Evolutionary conservation across 495 filamentous ascomycete genomes (phyloP), one percentile per base, ranked within the genome.

Genomic region (Aspergillus mulundensis): DNA sequence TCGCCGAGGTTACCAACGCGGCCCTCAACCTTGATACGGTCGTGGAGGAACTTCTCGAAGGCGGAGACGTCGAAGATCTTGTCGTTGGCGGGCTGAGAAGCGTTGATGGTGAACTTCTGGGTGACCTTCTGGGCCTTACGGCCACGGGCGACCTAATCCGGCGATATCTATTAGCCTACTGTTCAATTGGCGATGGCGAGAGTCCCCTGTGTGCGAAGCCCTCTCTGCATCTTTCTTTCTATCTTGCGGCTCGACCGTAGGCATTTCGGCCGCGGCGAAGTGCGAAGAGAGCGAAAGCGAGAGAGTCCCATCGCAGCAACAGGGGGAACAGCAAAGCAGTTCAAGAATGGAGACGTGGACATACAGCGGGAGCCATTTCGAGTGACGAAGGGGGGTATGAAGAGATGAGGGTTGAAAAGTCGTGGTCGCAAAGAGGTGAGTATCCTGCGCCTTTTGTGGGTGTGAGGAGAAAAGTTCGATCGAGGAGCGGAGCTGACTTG

Each of bases 1-100:
- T 98, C 95, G 70, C 95, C 94, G 66, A 98, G 89, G 86, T 98
- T 97, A 61, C 92, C 92, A 66, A 91, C 89, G 70, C 91, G 92
- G 83, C 91, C 91, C 54, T 97, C 95, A 68, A 97, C 90, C 87
- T 98, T 98, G 87, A 98, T 95, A 78, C 89, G 90, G 80, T 98
- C 95, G 81, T 96, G 92, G 51, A 98, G 88, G 88, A 98, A 82
- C 85, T 97, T 97, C 84, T 97, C 91, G 80, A 97, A 98, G 66
- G 93, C 92, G 61, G 87, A 85, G 73, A 96, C 86, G 73, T 98
- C 92, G 88, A 98, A 98, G 84, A 98, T 98, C 86, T 97, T 97
- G 85, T 98, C 95, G 79, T 84, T 87, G 58, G 90, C 91, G 66
- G 94, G 95, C 77, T 97, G 94, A 60, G 88, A 90, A 70, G 92